phyloP scores from a whole-genome alignment of 202 grass and related monocot species.

The Bolboschoenoplectus hybrid region DNA sequence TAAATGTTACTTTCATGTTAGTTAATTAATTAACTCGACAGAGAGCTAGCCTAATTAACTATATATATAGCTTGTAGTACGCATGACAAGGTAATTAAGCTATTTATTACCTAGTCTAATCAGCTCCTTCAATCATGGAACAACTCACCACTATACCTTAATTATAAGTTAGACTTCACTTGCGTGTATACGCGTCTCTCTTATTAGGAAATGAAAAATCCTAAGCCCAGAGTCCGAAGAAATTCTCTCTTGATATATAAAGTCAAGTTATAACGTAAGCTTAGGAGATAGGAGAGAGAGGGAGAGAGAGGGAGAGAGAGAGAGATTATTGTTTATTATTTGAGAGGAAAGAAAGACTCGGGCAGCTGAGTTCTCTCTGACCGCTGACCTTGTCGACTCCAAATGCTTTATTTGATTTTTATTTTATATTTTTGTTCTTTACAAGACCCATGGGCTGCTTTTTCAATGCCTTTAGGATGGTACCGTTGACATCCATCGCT shows the following conservation, averaged over 20 bases:
- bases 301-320: no score
- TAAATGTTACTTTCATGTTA: no score
- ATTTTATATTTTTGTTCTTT: neutral
- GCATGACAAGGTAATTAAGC: no score
- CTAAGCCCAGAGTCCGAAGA: neutral
- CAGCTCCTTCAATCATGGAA: slow-evolving; percentile 23
- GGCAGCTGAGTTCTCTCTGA: neutral
- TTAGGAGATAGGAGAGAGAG: neutral
- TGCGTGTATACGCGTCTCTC: neutral
- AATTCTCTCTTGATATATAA: neutral
- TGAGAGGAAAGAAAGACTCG: neutral
- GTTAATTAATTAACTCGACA: no score
- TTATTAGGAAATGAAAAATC: neutral
- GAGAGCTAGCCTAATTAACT: no score
- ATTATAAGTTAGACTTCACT: neutral
- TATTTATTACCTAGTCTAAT: neutral
- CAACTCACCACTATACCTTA: neutral
- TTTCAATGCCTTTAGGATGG: slow-evolving; percentile 14
- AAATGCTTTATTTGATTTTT: neutral
- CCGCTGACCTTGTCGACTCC: slow-evolving; percentile 4
- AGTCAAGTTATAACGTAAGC: slow-evolving; percentile 31
- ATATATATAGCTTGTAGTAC: no score
- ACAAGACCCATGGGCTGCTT: slow-evolving; percentile 27
- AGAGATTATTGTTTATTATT: neutral
- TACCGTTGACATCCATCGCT: slow-evolving; percentile 28